A percentile compares a stretch with the other conserved stretches of the same genome.
Conservation (phyloP, 768 basidiomycete species). For the Suillus fuscotomentosus region DNA sequence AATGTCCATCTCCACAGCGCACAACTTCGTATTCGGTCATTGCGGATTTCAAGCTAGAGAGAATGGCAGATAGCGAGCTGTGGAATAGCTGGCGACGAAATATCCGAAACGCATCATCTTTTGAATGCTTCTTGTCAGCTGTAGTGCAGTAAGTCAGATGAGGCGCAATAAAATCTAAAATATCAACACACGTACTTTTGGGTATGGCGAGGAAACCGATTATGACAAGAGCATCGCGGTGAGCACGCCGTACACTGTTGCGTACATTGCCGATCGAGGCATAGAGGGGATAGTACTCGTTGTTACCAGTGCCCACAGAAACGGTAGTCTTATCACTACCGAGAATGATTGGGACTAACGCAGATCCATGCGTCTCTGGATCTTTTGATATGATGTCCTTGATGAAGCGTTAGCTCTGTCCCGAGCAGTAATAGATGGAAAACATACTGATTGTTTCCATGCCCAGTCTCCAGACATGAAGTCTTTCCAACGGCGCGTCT, state of each 20-base stretch:
- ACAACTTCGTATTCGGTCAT: slow-evolving; percentile 31
- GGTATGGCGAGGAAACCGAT: slow-evolving; percentile 32
- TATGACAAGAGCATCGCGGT: slow-evolving; percentile 12
- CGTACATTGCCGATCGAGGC: slow-evolving; percentile 11
- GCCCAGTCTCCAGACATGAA: too few species aligned
- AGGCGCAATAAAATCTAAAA: neutral
- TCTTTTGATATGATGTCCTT: too few species aligned
- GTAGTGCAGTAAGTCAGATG: neutral
- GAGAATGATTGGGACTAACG: too few species aligned
- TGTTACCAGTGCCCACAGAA: too few species aligned
- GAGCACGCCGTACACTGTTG: slow-evolving; percentile 9
- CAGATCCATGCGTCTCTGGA: too few species aligned
- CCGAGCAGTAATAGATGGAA: too few species aligned
- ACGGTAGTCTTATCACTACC: too few species aligned
- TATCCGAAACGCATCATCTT: slow-evolving; percentile 22
- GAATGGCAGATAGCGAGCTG: slow-evolving; percentile 24
- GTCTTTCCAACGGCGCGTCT: too few species aligned
- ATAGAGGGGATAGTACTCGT: slow-evolving; percentile 12
- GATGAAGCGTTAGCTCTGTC: too few species aligned
- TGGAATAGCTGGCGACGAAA: slow-evolving; percentile 31
- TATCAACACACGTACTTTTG: neutral
- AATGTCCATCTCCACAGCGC: too few species aligned
- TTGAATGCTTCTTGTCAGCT: slow-evolving; percentile 10
- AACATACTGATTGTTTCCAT: too few species aligned
- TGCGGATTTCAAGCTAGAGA: slow-evolving; percentile 17